Percentiles rank a stretch among this genome's conserved stretches.
Evolutionary conservation across 371 early-diverging fungal species (phyloP).

Genomic region (Apophysomyces ossiformis): DNA sequence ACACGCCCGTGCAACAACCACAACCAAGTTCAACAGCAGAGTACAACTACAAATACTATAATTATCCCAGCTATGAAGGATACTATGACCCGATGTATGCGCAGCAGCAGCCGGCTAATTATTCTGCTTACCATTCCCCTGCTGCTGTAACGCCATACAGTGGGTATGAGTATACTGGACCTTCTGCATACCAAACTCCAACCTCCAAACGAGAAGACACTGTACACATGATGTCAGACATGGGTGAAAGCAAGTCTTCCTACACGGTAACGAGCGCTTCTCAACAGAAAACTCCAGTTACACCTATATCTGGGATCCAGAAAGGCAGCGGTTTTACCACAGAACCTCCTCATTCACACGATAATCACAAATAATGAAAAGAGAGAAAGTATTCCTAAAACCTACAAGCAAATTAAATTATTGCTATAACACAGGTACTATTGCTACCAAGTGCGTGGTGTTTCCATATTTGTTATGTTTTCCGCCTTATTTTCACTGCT

Average conservation of each 20-base stretch:
- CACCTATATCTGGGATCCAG: no score
- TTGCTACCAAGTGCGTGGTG: no score
- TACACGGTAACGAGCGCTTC: no score
- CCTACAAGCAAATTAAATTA: no score
- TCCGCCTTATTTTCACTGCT: no score
- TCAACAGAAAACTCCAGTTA: no score
- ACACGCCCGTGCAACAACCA: background rate
- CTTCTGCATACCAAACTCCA: slow-evolving; percentile 5
- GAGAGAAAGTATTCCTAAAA: no score
- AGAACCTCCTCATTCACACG: no score
- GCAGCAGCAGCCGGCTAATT: background rate
- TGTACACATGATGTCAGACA: slow-evolving; percentile 24
- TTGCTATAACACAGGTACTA: no score
- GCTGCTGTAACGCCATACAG: slow-evolving; percentile 2
- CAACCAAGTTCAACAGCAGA: background rate
- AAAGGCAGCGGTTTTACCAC: no score
- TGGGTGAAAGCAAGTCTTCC: background rate
- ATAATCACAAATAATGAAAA: no score
- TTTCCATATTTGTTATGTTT: no score
- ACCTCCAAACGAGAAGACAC: slow-evolving; percentile 18
- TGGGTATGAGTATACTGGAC: slow-evolving; percentile 1
- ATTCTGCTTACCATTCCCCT: slow-evolving; percentile 1
- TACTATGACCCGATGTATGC: slow-evolving; percentile 1
- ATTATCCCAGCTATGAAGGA: slow-evolving; percentile 8
- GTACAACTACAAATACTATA: slow-evolving; percentile 2